Evolutionary conservation across 352 stramenopile genomes (phyloP), one percentile per base, ranked within the genome.

Genomic region (Phytophthora capsici): DNA sequence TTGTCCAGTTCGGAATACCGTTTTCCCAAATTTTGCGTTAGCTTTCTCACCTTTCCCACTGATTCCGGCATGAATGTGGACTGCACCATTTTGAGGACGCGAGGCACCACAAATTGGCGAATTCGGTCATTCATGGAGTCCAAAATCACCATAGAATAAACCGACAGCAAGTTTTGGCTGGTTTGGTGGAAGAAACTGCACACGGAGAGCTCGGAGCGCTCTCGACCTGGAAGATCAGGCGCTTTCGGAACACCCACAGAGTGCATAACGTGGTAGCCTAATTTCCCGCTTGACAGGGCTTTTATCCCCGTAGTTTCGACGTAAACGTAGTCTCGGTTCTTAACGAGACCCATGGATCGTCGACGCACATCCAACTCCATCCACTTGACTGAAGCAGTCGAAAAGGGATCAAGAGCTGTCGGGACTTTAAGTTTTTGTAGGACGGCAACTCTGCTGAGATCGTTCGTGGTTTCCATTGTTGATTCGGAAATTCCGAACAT

Each of bases 251-350:
- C 73, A 6, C 72, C 63, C 22, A 89, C 69, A 30, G 76, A 86
- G 65, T 88, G 81, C 53, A 86, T 71, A 13, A 90, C 40, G 19
- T 87, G 81, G 49, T 74, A 89, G 3, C 77, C 74, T 0, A 86
- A 3, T 14, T 64, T 50, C n/a, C 80, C 74, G 4, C 72, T 72
- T 9, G 59, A 19, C 16, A 75, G 63, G 8, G 38, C 37, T 19
- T 74, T 77, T 22, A 75, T 48, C 2, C 78, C 78, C 1, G 69
- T 84, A 43, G 75, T 63, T 45, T 87, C 72, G 28, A 84, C 36
- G 50, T 82, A 84, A 16, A 87, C 48, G 40, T 66, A 80, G 57
- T 87, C 78, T 19, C 72, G 73, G 55, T 73, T 72, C 36, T 71
- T 65, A 50, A 77, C 48, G 7, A 84, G 57, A 13, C 63, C 66